phyloP scores from a whole-genome alignment of 192 early-diverging fungal genomes.

The Phlyctochytrium arcticum region DNA sequence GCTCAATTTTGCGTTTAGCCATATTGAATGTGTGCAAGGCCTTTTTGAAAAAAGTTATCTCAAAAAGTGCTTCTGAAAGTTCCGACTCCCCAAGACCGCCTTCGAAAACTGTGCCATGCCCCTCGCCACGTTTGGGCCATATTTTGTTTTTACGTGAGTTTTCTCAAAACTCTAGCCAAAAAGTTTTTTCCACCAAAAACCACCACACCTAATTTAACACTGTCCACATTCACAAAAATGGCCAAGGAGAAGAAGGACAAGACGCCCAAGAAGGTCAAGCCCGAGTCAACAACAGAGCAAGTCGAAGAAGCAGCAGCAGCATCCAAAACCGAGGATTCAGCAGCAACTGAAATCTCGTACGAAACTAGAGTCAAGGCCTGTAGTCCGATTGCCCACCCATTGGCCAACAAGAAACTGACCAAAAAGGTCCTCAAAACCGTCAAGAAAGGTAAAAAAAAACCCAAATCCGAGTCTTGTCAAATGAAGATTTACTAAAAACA shows the following conservation, averaged over 20 bases:
- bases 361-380: slow-evolving; percentile 53
- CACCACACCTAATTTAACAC: too few relatives aligned
- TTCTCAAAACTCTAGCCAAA: too few relatives aligned
- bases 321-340: slow-evolving; percentile 40
- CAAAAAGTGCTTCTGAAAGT: too few relatives aligned
- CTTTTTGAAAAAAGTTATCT: too few relatives aligned
- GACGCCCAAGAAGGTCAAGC: slow-evolving; percentile 29
- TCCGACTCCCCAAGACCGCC: too few relatives aligned
- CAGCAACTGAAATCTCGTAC: slow-evolving; percentile 44
- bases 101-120: too few relatives aligned
- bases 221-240: too few relatives aligned
- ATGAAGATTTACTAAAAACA: neutral
- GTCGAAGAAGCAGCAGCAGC: slow-evolving; percentile 35
- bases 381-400: slow-evolving; percentile 72
- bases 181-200: too few relatives aligned
- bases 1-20: neutral
- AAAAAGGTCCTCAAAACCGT: slow-evolving; percentile 87
- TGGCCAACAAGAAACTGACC: slow-evolving; percentile 77
- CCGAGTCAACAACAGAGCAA: slow-evolving; percentile 40
- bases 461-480: neutral
- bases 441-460: slow-evolving; percentile 69
- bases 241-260: slow-evolving; percentile 26
- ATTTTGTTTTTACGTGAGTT: too few relatives aligned
- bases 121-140: too few relatives aligned
- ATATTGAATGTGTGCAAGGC: too few relatives aligned